These are phyloP conservation scores for Starmera stellimalicola DNA, from an alignment of 1,139 yeast species.

Conservation along the genomic window DNA sequence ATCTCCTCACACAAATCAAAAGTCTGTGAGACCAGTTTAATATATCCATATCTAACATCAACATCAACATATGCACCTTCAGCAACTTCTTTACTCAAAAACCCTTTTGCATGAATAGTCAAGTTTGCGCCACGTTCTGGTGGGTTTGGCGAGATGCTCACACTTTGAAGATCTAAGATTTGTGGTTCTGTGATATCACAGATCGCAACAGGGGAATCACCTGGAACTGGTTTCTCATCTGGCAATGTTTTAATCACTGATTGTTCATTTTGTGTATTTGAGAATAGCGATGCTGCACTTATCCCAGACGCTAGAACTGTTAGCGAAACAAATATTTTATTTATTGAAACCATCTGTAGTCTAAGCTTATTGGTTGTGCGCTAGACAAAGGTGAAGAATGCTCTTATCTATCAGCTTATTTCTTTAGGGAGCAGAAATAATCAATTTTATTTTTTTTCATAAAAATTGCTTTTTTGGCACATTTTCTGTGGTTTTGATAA, in stretches of 20 bases:
- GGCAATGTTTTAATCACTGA: constrained; percentile 8
- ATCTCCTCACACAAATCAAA: constrained; percentile 87
- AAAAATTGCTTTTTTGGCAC: constrained; percentile 20
- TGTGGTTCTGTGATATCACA: constrained; percentile 66
- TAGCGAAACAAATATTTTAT: not conserved
- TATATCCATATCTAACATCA: constrained; percentile 87
- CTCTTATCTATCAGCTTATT: not conserved
- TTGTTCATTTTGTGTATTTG: constrained; percentile 2
- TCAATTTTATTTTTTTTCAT: not conserved
- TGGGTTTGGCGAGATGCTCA: constrained; percentile 73
- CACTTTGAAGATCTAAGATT: constrained; percentile 47
- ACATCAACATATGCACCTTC: constrained; percentile 93
- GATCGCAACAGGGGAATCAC: constrained; percentile 72
- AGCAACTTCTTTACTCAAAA: constrained; percentile 41
- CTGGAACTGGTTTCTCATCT: constrained; percentile 67
- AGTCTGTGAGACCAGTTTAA: constrained; percentile 74
- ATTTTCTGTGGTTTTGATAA: constrained; percentile 24
- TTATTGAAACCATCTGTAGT: constrained; percentile 3
- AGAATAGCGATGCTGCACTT: constrained; percentile 3
- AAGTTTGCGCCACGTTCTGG: constrained; percentile 75
- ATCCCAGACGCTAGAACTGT: constrained; percentile 1
- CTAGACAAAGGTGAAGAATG: not conserved
- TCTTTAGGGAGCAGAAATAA: not conserved
- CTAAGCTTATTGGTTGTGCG: not conserved
- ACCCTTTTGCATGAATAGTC: constrained; percentile 69